Evolutionary conservation across 495 filamentous ascomycete genomes (phyloP).

Genomic region (Penicillium daleae): DNA sequence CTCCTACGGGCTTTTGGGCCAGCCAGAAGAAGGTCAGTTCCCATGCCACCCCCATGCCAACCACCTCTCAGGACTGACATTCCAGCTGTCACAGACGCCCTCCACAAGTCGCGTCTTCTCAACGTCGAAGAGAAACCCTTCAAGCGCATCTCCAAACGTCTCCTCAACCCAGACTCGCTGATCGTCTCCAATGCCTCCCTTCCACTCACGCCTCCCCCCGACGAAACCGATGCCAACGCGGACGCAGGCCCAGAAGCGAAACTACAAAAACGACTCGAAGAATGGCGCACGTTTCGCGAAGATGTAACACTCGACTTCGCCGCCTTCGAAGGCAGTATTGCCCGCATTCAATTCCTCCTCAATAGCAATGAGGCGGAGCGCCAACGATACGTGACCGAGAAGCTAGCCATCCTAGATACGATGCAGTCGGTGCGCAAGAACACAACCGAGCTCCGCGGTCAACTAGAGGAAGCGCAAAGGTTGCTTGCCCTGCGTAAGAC

Average conservation of each 20-base stretch:
- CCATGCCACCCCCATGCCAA: conserved; percentile 7
- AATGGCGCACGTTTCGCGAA: conserved; percentile 67
- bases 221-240: conserved; percentile 54
- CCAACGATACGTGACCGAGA: conserved; percentile 81
- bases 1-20: conserved; percentile 52
- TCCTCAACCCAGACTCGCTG: conserved; percentile 67
- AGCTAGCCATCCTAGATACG: conserved; percentile 70
- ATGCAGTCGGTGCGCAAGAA: conserved; percentile 78
- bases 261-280: conserved; percentile 54
- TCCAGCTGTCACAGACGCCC: conserved; percentile 59
- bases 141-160: conserved; percentile 82
- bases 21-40: conserved; percentile 55
- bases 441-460: conserved; percentile 68
- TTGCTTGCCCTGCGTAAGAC: conserved; percentile 77
- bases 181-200: conserved; percentile 56
- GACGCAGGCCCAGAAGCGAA: conserved; percentile 37
- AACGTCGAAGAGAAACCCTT: conserved; percentile 92
- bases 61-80: conserved; percentile 24
- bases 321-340: conserved; percentile 83
- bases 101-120: conserved; percentile 89
- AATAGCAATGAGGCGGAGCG: conserved; percentile 85
- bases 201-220: conserved; percentile 72
- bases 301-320: conserved; percentile 90
- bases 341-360: conserved; percentile 84
- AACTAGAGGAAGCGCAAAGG: conserved; percentile 76